Evolutionary conservation across 352 stramenopile genomes (phyloP), one percentile per base, ranked within the genome.

Genomic region (Globisporangium paddicum): DNA sequence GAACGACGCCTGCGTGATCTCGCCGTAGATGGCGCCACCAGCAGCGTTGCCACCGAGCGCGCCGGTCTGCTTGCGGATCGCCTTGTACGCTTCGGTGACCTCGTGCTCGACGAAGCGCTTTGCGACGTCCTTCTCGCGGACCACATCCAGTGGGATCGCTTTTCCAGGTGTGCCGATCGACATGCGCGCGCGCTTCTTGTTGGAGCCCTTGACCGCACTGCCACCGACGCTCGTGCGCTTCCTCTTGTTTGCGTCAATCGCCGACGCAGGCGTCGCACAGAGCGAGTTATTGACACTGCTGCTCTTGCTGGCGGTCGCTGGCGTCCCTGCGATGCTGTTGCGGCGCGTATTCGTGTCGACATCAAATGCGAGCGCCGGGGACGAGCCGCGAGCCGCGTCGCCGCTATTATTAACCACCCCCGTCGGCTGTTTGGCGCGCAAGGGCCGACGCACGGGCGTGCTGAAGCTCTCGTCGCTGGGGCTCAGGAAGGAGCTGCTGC

Each of bases 11-110:
- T 97, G 86, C 13, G 97, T 99, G 62, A 99, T 90, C 73, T 99
- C 97, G 18, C 97, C 97, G 69, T 99, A 99, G 65, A 99, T 99
- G 23, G 96, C 93, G 28, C 97, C 97, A 54, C 91, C 91, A 2
- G 91, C 86, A 4, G 89, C 95, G 64, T 98, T 98, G 18, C 96
- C 96, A 25, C 96, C 96, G 25, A 99, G 82, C 42, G 82, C 89
- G 13, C 96, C 96, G 0, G 95, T 98, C 46, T 96, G 72, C 67
- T 98, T 98, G 45, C 88, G 86, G 50, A 99, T 95, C 5, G 97
- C 76, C 50, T 82, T 85, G 73, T 98, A 98, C 5, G 93, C 85
- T 37, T 93, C 80, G 0, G 77, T 80, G n/a, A 96, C 85, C 44
- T 94, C 81, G 46, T 88, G 71, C 34, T 94, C 82, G 38, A 91